Percentiles rank a stretch among this genome's conserved stretches.
Evolutionary conservation across 2,329 filamentous ascomycete genomes (phyloP).

Genomic region (Incumbomyces lentus): DNA sequence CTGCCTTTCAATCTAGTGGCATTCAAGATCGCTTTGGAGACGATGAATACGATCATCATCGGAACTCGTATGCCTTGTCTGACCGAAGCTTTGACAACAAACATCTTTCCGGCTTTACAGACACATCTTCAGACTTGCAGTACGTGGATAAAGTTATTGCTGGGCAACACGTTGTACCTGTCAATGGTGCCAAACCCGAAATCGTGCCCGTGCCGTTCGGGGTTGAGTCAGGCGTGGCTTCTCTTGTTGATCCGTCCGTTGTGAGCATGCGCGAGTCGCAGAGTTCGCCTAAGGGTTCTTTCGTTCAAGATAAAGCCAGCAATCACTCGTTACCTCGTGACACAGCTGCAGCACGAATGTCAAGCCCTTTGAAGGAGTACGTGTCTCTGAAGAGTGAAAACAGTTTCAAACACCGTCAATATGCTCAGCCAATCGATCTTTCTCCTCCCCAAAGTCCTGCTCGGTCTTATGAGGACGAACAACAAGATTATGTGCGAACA

Average conservation of each 20-base stretch:
- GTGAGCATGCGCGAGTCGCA: slow-evolving; percentile 50
- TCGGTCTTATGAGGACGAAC: slow-evolving; percentile 33
- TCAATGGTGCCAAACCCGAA: slow-evolving; percentile 61
- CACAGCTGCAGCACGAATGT: background rate
- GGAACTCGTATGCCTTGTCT: slow-evolving; percentile 39
- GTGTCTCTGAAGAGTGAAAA: slow-evolving; percentile 27
- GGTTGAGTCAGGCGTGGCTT: slow-evolving; percentile 84
- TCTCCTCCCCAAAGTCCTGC: slow-evolving; percentile 48
- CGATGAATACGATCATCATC: slow-evolving; percentile 31
- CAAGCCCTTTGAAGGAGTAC: slow-evolving; percentile 37
- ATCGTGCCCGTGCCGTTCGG: slow-evolving; percentile 62
- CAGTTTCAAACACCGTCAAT: background rate
- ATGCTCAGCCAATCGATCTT: slow-evolving; percentile 31
- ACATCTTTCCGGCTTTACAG: slow-evolving; percentile 40
- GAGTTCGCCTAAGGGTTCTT: slow-evolving; percentile 22
- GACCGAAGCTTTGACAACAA: slow-evolving; percentile 45
- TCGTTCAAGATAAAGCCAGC: slow-evolving; percentile 33
- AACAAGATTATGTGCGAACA: slow-evolving; percentile 21
- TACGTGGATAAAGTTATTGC: slow-evolving; percentile 51
- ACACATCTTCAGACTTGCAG: slow-evolving; percentile 45
- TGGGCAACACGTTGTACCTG: slow-evolving; percentile 61
- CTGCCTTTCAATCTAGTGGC: background rate
- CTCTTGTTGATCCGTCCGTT: slow-evolving; percentile 73
- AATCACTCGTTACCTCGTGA: slow-evolving; percentile 1
- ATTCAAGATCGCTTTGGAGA: slow-evolving; percentile 21